These are phyloP conservation scores for Perkinsela sp. DNA, from an alignment of 208 protist genomes.

Conservation along the genomic window DNA sequence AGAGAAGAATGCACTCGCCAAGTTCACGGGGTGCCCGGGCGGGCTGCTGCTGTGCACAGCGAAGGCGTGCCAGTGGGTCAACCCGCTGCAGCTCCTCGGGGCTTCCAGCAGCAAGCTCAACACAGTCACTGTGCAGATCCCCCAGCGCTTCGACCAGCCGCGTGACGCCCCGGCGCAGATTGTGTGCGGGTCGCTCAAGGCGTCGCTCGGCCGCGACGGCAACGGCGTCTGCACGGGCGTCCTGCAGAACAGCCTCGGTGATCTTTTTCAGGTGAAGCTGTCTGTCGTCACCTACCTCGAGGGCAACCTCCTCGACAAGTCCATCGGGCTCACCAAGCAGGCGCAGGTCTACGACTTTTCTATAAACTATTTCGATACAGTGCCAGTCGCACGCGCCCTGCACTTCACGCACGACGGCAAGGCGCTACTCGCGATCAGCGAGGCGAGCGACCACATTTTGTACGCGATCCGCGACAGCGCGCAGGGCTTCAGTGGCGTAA, in stretches of 20 bases:
- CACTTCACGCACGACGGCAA: not conserved
- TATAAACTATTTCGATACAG: not conserved
- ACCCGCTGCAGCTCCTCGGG: not conserved
- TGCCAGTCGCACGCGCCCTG: not conserved
- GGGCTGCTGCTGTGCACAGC: not conserved
- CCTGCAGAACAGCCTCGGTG: not conserved
- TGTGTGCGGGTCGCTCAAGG: not conserved
- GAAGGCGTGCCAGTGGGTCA: not conserved
- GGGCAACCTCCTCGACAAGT: not conserved
- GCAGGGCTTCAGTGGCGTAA: too few species aligned
- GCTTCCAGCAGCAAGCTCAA: not conserved
- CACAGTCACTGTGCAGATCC: not conserved
- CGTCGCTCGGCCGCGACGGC: not conserved
- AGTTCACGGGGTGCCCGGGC: not conserved
- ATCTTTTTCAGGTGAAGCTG: not conserved
- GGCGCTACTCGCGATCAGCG: not conserved
- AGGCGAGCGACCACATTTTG: not conserved
- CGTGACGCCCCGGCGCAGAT: not conserved
- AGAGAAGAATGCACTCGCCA: not conserved
- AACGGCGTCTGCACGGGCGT: not conserved
- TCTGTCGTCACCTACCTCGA: not conserved
- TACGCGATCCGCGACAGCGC: not conserved
- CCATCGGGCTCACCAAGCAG: not conserved
- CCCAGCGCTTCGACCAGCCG: not conserved
- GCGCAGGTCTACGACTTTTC: not conserved